Base-by-base conservation (phyloP, 148 eudicot species). In the Vaccinium darrowii region DNA sequence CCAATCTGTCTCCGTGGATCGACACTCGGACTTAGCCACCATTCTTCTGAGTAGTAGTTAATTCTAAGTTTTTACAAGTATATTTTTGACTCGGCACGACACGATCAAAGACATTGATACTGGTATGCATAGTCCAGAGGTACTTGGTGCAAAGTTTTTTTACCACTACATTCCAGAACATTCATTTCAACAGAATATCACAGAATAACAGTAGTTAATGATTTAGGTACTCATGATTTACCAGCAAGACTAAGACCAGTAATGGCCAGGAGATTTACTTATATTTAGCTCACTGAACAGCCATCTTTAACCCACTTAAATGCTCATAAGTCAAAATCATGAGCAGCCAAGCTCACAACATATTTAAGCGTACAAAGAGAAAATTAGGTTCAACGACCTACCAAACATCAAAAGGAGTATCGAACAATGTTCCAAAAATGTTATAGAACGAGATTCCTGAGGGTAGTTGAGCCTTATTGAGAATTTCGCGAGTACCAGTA, bases 371-470 rank as follows among this genome's bases (percentile, higher is more conserved):
- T 74, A 54, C 58, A 21, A 47, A 60, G 13, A 21, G 5, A 80
- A 15, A 21, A 4, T 13, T 19, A 30, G 50, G 3, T 52, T 62
- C 15, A 27, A 75, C 14, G 50, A 88, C 96, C 74, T 90, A 97
- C 99, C 98, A 87, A 88, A 97, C 98, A 91, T 97, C 95, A 86
- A 94, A 97, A 85, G 99, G 98, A 77, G 98, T 94, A 79, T 95
- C 98, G 39, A 85, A 91, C 36, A 95, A 95, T 85, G 93, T 95
- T 83, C 99, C 99, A 67, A 89, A 95, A 60, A 97, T 92, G 93
- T 91, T 97, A 79, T 92, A 95, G 82, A 97, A 97, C 8, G 89
- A 84, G 81, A 97, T 89, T 63, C 98, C 98, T 84, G 90, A 78
- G 0, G 96, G 98, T 51, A 93, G 88, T 79, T 92, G 87, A 27